Evolutionary conservation across 495 filamentous ascomycete species (phyloP).

Genomic region (Cetradonia linearis): DNA sequence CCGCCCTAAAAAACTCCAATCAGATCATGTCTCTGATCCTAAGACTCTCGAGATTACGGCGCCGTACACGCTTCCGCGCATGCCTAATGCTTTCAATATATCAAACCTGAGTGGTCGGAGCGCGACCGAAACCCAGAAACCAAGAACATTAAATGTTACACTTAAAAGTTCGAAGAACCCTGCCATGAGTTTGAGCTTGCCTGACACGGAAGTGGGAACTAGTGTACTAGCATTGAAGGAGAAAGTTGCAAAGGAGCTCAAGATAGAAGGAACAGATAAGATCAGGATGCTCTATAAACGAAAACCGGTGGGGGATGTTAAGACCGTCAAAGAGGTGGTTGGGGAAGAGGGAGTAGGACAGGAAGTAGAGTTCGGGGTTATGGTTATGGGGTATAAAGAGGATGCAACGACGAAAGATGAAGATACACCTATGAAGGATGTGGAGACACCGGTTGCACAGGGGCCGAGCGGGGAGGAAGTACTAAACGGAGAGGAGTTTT

Average conservation of each 20-base stretch:
- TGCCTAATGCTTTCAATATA: slow-evolving; percentile 16
- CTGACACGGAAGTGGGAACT: slow-evolving; percentile 49
- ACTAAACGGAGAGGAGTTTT: slow-evolving; percentile 66
- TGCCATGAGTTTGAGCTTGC: slow-evolving; percentile 49
- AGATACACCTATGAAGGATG: slow-evolving; percentile 20
- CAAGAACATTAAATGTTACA: slow-evolving; percentile 37
- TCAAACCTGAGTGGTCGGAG: neutral
- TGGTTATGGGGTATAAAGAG: slow-evolving; percentile 54
- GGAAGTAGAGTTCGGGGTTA: slow-evolving; percentile 63
- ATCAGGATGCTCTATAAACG: slow-evolving; percentile 74
- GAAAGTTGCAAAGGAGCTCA: slow-evolving; percentile 38
- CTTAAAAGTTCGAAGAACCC: slow-evolving; percentile 71
- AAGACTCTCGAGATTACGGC: slow-evolving; percentile 48
- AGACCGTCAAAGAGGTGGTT: slow-evolving; percentile 43
- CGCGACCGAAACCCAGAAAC: neutral
- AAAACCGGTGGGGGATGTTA: slow-evolving; percentile 70
- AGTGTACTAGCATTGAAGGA: slow-evolving; percentile 65
- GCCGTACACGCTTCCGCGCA: slow-evolving; percentile 20
- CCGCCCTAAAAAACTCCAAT: slow-evolving; percentile 61
- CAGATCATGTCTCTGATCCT: slow-evolving; percentile 80
- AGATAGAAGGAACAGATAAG: slow-evolving; percentile 40
- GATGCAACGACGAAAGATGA: slow-evolving; percentile 29
- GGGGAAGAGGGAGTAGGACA: slow-evolving; percentile 44
- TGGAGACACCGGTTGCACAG: slow-evolving; percentile 37
- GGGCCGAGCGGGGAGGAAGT: slow-evolving; percentile 48